phyloP scores from a whole-genome alignment of 139 green algal species.

The Micromonas commoda region DNA sequence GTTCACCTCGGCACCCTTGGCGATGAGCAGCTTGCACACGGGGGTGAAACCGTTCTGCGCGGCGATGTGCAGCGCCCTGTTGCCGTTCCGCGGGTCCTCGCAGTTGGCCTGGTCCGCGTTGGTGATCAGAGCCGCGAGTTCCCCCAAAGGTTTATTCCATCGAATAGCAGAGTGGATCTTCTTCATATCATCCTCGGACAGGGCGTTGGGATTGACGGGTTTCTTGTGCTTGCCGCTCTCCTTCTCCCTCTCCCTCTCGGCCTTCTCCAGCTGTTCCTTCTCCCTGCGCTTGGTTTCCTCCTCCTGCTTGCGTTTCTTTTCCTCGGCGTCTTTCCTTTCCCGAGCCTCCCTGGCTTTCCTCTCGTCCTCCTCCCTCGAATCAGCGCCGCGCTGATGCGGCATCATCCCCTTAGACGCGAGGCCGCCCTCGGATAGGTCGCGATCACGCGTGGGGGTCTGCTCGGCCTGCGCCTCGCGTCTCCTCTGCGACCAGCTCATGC shows the following conservation, averaged over 20 bases:
- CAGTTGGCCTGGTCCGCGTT: background rate
- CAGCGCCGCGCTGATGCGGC: too few species aligned
- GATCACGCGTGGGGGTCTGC: too few species aligned
- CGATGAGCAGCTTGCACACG: slow-evolving; percentile 2
- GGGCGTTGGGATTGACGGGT: background rate
- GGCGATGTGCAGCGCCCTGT: slow-evolving; percentile 19
- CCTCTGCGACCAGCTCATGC: too few species aligned
- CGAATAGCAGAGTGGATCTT: background rate
- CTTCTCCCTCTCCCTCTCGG: background rate
- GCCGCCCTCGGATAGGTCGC: too few species aligned
- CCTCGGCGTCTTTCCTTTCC: too few species aligned
- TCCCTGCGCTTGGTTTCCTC: too few species aligned
- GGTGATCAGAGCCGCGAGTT: background rate
- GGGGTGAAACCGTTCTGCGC: background rate
- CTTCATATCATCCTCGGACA: background rate
- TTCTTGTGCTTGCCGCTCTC: background rate
- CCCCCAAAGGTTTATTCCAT: background rate
- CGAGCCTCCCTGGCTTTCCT: too few species aligned
- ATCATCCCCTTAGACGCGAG: too few species aligned
- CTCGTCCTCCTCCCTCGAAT: too few species aligned
- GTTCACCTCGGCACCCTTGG: background rate
- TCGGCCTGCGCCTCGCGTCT: too few species aligned
- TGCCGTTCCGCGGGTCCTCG: background rate
- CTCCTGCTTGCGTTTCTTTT: too few species aligned
- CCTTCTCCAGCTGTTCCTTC: too few species aligned